These are phyloP conservation scores for Ceriops tagal DNA, from an alignment of 345 rosid genomes.

Conservation along the genomic window DNA sequence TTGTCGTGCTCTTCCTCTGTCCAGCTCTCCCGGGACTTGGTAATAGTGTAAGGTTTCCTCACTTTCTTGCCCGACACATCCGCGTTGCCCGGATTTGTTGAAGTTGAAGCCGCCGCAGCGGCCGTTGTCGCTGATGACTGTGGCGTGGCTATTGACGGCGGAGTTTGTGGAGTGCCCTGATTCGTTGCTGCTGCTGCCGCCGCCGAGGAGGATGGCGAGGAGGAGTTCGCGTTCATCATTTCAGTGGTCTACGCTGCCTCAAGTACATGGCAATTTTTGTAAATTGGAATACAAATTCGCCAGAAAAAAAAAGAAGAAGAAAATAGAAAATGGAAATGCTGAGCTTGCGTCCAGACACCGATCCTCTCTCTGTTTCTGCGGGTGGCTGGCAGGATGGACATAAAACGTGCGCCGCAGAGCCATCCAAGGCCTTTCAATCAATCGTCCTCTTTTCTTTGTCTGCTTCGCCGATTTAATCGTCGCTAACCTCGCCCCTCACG, in stretches of 20 bases:
- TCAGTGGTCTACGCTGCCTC: neutral
- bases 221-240: constrained; percentile 36
- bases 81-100: constrained; percentile 5
- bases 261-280: constrained; percentile 1
- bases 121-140: constrained; percentile 22
- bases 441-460: constrained; percentile 30
- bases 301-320: constrained; percentile 3
- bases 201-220: constrained; percentile 36
- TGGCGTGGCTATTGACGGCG: constrained; percentile 31
- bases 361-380: constrained; percentile 15
- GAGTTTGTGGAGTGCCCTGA: constrained; percentile 27
- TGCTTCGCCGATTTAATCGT: constrained; percentile 28
- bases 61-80: constrained; percentile 64
- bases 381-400: neutral
- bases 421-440: constrained; percentile 37
- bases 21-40: constrained; percentile 99
- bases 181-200: constrained; percentile 6
- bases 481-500: neutral
- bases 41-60: constrained; percentile 95
- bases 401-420: constrained; percentile 8
- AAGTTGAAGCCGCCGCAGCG: constrained; percentile 23
- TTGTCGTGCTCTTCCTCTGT: constrained; percentile 97
- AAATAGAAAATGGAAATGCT: neutral
- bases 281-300: too few relatives aligned
- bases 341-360: neutral